Percentiles rank a stretch among this genome's conserved stretches.
These are phyloP conservation scores for Pythium graminicola DNA, from an alignment of 352 stramenopile species.

Conservation along the genomic window DNA sequence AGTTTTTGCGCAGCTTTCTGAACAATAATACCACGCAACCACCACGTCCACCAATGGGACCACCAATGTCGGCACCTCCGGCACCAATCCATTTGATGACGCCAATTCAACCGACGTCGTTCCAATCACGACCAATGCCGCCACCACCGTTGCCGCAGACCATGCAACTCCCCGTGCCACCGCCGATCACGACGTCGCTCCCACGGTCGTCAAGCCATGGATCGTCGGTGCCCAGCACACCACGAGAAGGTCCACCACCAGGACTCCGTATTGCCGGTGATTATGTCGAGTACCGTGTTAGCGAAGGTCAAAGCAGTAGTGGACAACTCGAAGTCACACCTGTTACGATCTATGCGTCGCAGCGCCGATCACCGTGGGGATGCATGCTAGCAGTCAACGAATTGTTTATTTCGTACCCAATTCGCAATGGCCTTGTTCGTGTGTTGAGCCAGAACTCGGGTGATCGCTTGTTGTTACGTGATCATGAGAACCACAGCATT, in stretches of 20 bases:
- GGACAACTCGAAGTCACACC: constrained; percentile 76
- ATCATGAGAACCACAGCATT: constrained; percentile 66
- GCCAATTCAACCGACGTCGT: constrained; percentile 18
- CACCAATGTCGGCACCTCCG: constrained; percentile 11
- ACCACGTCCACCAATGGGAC: not conserved
- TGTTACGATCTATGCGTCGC: constrained; percentile 77
- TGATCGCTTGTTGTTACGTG: constrained; percentile 60
- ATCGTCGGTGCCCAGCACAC: constrained; percentile 33
- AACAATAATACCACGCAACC: constrained; percentile 11
- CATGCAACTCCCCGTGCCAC: constrained; percentile 28
- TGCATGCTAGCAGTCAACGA: constrained; percentile 78
- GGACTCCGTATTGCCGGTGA: constrained; percentile 45
- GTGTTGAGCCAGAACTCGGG: constrained; percentile 77
- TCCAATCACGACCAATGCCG: constrained; percentile 14
- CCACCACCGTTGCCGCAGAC: constrained; percentile 18
- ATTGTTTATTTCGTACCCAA: constrained; percentile 84
- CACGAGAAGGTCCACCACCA: constrained; percentile 36
- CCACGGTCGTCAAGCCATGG: constrained; percentile 24
- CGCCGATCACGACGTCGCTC: constrained; percentile 18
- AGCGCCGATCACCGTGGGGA: constrained; percentile 61
- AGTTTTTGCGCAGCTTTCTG: constrained; percentile 24
- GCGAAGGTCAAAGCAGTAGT: constrained; percentile 34
- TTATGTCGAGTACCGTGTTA: constrained; percentile 45
- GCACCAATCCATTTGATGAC: constrained; percentile 27
- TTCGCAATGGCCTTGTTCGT: constrained; percentile 77